phyloP scores from a whole-genome alignment of 2,329 filamentous ascomycete species.

The Gyromitra esculenta region DNA sequence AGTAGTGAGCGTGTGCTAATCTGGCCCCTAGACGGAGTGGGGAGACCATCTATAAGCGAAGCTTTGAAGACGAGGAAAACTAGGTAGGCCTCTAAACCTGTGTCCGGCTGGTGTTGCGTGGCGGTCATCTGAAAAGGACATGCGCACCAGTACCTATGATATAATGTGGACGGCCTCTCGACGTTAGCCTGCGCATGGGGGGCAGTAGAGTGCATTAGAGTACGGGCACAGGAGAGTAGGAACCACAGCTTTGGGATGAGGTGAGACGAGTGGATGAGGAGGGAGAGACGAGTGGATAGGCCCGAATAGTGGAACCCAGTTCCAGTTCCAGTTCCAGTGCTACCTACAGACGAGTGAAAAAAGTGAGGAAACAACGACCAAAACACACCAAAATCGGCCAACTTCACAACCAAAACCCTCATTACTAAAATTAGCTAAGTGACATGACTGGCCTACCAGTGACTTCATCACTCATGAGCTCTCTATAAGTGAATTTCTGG shows the following conservation, averaged over 20 bases:
- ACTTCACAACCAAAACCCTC: too few relatives aligned
- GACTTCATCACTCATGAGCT: too few relatives aligned
- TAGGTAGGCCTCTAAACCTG: conserved; percentile 6
- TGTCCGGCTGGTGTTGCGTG: conserved; percentile 40
- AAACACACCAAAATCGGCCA: too few relatives aligned
- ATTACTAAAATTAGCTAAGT: too few relatives aligned
- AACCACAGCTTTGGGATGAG: conserved; percentile 48
- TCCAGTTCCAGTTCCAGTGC: not conserved
- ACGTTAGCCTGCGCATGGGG: conserved; percentile 41
- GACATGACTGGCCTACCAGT: too few relatives aligned
- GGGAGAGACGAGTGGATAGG: too few relatives aligned
- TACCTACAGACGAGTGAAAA: too few relatives aligned
- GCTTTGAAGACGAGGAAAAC: conserved; percentile 19
- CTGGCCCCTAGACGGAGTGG: not conserved
- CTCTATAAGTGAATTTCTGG: too few relatives aligned
- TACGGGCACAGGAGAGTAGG: conserved; percentile 17
- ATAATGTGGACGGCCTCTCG: conserved; percentile 36
- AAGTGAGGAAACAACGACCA: too few relatives aligned
- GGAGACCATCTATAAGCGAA: conserved; percentile 13
- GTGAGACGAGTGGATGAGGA: too few relatives aligned
- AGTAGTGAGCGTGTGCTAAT: conserved; percentile 6
- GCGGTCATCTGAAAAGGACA: conserved; percentile 43
- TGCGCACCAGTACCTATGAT: conserved; percentile 39
- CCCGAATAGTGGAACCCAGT: conserved; percentile 31
- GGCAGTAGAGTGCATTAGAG: conserved; percentile 8